Conservation (phyloP, 169 alveolate genomes). For the Theileria luwenshuni region DNA sequence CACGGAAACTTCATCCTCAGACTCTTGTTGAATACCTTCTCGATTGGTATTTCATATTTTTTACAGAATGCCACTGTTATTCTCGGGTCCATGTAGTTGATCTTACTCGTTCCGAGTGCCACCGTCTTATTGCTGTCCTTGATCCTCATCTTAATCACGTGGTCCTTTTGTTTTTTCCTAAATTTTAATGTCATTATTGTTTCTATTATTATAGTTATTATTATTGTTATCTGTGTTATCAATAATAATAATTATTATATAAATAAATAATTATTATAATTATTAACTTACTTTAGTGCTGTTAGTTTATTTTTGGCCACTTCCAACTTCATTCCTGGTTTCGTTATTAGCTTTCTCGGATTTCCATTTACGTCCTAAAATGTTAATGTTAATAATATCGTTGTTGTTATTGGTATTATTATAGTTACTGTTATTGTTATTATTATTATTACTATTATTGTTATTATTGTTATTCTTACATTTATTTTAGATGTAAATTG, state of each 20-base stretch:
- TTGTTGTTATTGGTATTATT: too few relatives aligned
- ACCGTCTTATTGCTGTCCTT: slow-evolving; percentile 95
- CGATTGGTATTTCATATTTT: slow-evolving; percentile 94
- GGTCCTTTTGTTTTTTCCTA: slow-evolving; percentile 42
- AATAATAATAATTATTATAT: not conserved
- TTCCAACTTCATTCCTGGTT: slow-evolving; percentile 73
- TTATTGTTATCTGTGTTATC: slow-evolving; percentile 8
- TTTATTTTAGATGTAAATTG: slow-evolving; percentile 42
- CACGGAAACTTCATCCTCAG: slow-evolving; percentile 95
- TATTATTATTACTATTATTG: not conserved
- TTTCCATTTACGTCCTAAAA: slow-evolving; percentile 73
- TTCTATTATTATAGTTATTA: too few relatives aligned
- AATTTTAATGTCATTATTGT: too few relatives aligned
- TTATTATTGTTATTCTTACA: not conserved
- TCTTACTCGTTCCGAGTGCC: slow-evolving; percentile 98
- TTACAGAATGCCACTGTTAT: slow-evolving; percentile 97
- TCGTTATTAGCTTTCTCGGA: slow-evolving; percentile 68
- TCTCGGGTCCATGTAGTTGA: slow-evolving; percentile 99
- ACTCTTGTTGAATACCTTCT: slow-evolving; percentile 92
- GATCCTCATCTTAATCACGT: slow-evolving; percentile 81
- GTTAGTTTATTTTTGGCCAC: slow-evolving; percentile 60
- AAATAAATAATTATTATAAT: not conserved
- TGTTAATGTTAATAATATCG: not conserved
- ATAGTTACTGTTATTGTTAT: not conserved
- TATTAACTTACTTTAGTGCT: slow-evolving; percentile 11